These are phyloP conservation scores for Suillus cothurnatus DNA, from an alignment of 768 basidiomycete species.

Conservation along the genomic window DNA sequence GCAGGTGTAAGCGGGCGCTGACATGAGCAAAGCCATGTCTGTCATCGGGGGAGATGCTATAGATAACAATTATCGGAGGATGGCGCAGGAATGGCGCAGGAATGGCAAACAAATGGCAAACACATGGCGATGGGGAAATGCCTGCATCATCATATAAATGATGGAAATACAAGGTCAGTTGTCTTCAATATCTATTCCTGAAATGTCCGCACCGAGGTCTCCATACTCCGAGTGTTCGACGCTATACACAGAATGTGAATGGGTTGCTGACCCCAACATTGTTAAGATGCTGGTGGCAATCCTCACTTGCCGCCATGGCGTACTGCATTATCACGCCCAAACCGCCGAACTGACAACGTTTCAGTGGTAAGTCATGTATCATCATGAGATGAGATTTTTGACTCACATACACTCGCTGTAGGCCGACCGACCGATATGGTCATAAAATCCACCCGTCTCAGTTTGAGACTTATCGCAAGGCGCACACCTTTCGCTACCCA, in stretches of 20 bases:
- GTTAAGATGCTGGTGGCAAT: neutral
- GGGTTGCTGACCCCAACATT: fast-evolving
- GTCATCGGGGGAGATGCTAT: too few species aligned
- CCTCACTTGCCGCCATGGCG: neutral
- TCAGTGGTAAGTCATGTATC: neutral
- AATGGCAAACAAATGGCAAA: neutral
- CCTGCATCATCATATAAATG: too few species aligned
- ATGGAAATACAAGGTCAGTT: too few species aligned
- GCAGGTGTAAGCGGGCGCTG: neutral
- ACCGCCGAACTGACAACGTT: neutral
- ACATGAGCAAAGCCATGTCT: neutral
- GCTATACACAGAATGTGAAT: neutral
- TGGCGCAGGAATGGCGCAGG: neutral
- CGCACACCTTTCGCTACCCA: neutral
- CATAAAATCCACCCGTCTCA: neutral
- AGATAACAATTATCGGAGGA: neutral
- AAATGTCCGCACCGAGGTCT: neutral
- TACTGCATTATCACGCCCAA: neutral
- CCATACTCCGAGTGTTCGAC: neutral
- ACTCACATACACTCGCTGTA: neutral
- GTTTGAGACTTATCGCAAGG: neutral
- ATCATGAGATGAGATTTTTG: neutral
- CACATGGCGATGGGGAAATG: too few species aligned
- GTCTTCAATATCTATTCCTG: too few species aligned
- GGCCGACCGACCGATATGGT: neutral